phyloP scores from a whole-genome alignment of 306 rosid species.

The Spatholobus suberectus region DNA sequence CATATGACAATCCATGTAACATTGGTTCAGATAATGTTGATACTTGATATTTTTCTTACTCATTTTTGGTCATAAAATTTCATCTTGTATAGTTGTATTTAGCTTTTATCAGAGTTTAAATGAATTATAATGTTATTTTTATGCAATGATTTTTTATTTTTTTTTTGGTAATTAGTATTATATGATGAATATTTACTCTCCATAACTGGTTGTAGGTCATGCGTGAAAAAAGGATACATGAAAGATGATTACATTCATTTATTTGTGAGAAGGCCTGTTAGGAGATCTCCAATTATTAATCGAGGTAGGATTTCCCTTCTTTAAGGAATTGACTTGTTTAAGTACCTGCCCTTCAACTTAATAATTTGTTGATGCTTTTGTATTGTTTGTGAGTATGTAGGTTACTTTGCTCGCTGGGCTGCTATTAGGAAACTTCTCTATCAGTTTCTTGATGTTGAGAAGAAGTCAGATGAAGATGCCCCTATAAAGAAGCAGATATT shows the following conservation, averaged over 20 bases:
- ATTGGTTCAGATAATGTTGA: not conserved
- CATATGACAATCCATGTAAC: not conserved
- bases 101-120: constrained; percentile 13
- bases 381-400: constrained; percentile 48
- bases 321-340: constrained; percentile 20
- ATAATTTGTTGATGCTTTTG: constrained; percentile 19
- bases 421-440: constrained; percentile 75
- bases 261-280: constrained; percentile 80
- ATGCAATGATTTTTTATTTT: not conserved
- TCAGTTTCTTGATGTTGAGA: constrained; percentile 78
- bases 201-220: constrained; percentile 63
- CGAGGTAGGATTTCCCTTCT: constrained; percentile 64
- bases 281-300: constrained; percentile 94
- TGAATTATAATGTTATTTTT: constrained; percentile 12
- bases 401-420: constrained; percentile 94
- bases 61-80: not conserved
- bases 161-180: constrained; percentile 14
- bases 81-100: not conserved
- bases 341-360: constrained; percentile 14
- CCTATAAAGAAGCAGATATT: constrained; percentile 44
- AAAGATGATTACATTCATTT: constrained; percentile 84
- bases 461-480: constrained; percentile 25
- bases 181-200: constrained; percentile 17
- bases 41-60: not conserved
- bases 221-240: constrained; percentile 92